Percentiles rank a stretch among this genome's conserved stretches.
These are phyloP conservation scores for Lentinula raphanica DNA, from an alignment of 768 basidiomycete species.

Conservation along the genomic window DNA sequence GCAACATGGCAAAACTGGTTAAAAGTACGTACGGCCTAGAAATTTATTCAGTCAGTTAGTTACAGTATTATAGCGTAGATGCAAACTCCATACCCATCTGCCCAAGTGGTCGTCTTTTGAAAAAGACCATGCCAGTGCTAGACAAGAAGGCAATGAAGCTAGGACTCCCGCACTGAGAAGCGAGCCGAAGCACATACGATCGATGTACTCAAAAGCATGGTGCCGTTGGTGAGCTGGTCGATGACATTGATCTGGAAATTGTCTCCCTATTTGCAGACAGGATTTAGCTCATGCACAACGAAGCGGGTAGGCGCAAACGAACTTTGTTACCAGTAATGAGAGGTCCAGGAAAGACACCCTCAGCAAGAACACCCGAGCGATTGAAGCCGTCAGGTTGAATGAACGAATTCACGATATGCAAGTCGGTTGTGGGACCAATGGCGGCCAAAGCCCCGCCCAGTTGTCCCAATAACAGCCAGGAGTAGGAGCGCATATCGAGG, in stretches of 20 bases:
- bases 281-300: not conserved
- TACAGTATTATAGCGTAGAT: not conserved
- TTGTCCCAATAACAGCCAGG: not conserved
- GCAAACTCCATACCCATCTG: not conserved
- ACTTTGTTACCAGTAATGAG: conserved; percentile 28
- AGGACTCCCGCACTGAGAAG: not conserved
- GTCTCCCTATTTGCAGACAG: conserved; percentile 19
- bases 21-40: not conserved
- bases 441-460: not conserved
- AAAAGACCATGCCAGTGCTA: conserved; percentile 14
- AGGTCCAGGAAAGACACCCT: conserved; percentile 32
- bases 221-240: conserved; percentile 32
- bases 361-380: conserved; percentile 31
- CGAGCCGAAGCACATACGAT: conserved; percentile 10
- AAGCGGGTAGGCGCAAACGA: not conserved
- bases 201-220: conserved; percentile 35
- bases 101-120: conserved; percentile 12
- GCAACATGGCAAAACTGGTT: not conserved
- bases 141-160: conserved; percentile 17
- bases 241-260: conserved; percentile 34
- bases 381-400: conserved; percentile 33
- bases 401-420: conserved; percentile 27
- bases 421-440: conserved; percentile 13
- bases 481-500: not conserved
- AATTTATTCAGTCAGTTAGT: not conserved